Evolutionary conservation across 192 early-diverging fungal genomes (phyloP), one percentile per base, ranked within the genome.

Genomic region (Podila epigama): DNA sequence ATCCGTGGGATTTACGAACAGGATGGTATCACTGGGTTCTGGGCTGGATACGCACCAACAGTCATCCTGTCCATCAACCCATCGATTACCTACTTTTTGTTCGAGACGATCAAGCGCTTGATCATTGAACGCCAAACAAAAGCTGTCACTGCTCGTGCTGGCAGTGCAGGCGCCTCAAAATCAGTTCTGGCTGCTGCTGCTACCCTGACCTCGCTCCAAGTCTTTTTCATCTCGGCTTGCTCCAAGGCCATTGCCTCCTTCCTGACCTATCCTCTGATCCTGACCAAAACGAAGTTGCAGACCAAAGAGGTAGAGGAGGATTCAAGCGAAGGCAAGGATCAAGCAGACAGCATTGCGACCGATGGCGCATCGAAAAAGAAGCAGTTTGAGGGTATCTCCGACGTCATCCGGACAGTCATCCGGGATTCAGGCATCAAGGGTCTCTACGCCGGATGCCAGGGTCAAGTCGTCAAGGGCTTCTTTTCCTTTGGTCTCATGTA

Each of bases 391-490:
- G 63, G 69, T 4, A 79, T 69, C 35, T 54, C 58, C 15, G 73
- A 64, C 59, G 64, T 79, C 7, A 25, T 83, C 25, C 61, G 42
- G 58, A 77, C 69, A 20, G 82, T 79, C 25, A 68, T 79, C 61
- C 54, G 33, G 71, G 66, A 81, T 25, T 62, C 67, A 50, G 69
- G 69, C 25, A 68, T 80, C 20, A 32, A 33, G 5, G 73, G 63
- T 31, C 36, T 60, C 8, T 83, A 69, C 57, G 57, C 62, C 9
- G 82, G 82, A 10, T 80, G 79, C 58, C 70, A 77, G 40, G 81
- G 82, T 9, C 84, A 85, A 52, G 82, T 85, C 68, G 79, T 77
- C 73, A 85, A 85, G 59, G 84, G 84, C 2, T 85, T 85, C 72
- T 85, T 85, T 48, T 83, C 82, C 13, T 79, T 80, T 37, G 84